These are phyloP conservation scores for Rhizopus sp. DNA, from an alignment of 371 early-diverging fungal species.

Conservation along the genomic window DNA sequence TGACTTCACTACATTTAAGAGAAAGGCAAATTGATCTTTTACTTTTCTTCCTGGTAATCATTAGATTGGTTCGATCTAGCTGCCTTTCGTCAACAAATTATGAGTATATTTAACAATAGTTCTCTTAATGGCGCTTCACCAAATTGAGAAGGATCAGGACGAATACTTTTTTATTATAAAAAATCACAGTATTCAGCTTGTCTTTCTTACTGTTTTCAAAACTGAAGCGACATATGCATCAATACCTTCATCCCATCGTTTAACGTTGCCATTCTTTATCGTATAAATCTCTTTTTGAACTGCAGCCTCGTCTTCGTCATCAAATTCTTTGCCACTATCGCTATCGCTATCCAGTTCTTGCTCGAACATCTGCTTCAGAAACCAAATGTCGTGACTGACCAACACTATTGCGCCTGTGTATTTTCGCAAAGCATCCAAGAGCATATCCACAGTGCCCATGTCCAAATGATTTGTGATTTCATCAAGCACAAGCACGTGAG, in stretches of 20 bases:
- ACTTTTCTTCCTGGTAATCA: no score
- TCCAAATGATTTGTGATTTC: slow-evolving; percentile 87
- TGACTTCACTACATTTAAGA: no score
- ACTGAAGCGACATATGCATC: slow-evolving; percentile 45
- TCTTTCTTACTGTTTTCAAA: slow-evolving; percentile 29
- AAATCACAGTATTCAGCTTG: neutral
- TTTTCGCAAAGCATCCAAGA: slow-evolving; percentile 60
- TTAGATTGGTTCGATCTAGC: no score
- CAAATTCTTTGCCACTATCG: slow-evolving; percentile 13
- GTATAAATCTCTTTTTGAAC: slow-evolving; percentile 33
- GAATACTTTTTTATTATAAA: neutral
- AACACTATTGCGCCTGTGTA: slow-evolving; percentile 66
- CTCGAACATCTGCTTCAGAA: slow-evolving; percentile 64
- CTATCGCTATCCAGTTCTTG: slow-evolving; percentile 18
- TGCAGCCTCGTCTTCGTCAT: slow-evolving; percentile 30
- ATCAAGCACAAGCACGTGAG: slow-evolving; percentile 82
- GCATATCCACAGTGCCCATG: slow-evolving; percentile 71
- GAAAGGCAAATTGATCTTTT: no score
- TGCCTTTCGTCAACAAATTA: no score
- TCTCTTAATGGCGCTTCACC: no score
- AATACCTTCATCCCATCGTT: slow-evolving; percentile 48
- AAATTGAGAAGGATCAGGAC: no score
- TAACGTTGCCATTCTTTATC: slow-evolving; percentile 36
- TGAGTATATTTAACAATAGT: no score
- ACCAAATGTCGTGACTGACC: slow-evolving; percentile 78